Evolutionary conservation across 768 basidiomycete genomes (phyloP).

Genomic region (Rubroboletus satanas): DNA sequence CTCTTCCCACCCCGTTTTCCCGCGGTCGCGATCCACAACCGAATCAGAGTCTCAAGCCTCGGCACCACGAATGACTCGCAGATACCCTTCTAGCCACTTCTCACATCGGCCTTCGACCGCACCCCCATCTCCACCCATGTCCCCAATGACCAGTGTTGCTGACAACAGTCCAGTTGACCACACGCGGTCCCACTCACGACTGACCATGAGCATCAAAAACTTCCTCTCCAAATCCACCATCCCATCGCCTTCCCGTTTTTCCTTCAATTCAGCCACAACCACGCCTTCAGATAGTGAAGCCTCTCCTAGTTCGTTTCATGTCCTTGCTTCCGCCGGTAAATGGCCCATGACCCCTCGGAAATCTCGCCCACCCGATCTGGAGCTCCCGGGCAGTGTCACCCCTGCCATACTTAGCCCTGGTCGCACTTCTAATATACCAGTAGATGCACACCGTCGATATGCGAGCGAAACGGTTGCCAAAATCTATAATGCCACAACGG

Average conservation of each 20-base stretch:
- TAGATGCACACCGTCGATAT: slow-evolving; percentile 21
- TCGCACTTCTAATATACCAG: neutral
- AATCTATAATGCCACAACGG: neutral
- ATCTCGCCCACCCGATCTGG: slow-evolving; percentile 22
- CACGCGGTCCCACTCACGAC: slow-evolving; percentile 13
- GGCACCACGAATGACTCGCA: neutral
- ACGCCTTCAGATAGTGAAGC: slow-evolving; percentile 11
- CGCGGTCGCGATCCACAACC: slow-evolving; percentile 16
- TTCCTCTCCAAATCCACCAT: slow-evolving; percentile 34
- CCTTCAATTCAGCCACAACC: slow-evolving; percentile 13
- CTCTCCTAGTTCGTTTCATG: slow-evolving; percentile 11
- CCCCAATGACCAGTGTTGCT: neutral
- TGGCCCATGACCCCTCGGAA: slow-evolving; percentile 19
- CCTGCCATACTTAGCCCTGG: slow-evolving; percentile 1
- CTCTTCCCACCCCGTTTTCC: slow-evolving; percentile 13
- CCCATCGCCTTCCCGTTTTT: slow-evolving; percentile 20
- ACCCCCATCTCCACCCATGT: slow-evolving; percentile 4
- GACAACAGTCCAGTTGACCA: slow-evolving; percentile 7
- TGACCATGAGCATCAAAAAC: slow-evolving; percentile 33
- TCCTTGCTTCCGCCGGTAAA: neutral
- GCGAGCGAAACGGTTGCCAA: slow-evolving; percentile 14
- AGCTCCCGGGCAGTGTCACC: slow-evolving; percentile 12
- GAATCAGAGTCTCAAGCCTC: slow-evolving; percentile 18
- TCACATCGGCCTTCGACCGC: slow-evolving; percentile 19
- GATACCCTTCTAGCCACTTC: neutral